Evolutionary conservation across 768 basidiomycete genomes (phyloP), one percentile per base, ranked within the genome.

Genomic region (Mycena kentingensis): DNA sequence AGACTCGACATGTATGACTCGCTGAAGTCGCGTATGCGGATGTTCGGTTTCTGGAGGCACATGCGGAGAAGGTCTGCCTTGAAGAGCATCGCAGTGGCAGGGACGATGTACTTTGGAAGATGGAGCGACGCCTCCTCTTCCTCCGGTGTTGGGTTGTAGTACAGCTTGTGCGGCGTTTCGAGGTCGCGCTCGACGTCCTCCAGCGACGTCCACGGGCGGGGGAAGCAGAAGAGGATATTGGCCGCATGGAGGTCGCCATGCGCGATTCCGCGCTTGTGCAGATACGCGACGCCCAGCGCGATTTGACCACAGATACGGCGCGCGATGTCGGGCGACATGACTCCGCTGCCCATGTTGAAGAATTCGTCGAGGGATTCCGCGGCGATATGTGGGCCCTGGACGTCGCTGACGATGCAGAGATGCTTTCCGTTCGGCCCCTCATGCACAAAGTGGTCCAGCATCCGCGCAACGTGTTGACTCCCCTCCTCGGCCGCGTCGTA

Each of bases 401-500:
- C 88, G 66, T 90, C 87, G 63, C 87, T 88, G 29, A 88, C 85
- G 87, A 90, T 87, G 76, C 88, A 90, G 56, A 89, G 83, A 67
- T 90, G 88, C 25, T 74, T 79, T 37, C 88, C 88, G 66, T 90
- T 88, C 15, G 86, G 85, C 6, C 88, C 88, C 51, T 80, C 79
- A 70, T 89, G 87, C 41, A 78, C 76, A 70, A 90, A 90, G 64
- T 88, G 83, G 68, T 90, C 88, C 47, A 89, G 81, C 61, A 90
- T 82, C 21, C 80, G 82, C 64, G 88, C 84, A 64, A 87, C 86
- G 59, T 88, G 87, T 39, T 78, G 76, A 54, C 26, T 22, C 32
- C 37, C 22, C 25, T 27, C 22, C 6, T 41, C 26, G 42, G 24
- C 49, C 32, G 37, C 29, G 38, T 41, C 26, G 19, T 41, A 19